Conservation (phyloP, 2,329 filamentous ascomycete genomes). For the Aureobasidium namibiae region DNA sequence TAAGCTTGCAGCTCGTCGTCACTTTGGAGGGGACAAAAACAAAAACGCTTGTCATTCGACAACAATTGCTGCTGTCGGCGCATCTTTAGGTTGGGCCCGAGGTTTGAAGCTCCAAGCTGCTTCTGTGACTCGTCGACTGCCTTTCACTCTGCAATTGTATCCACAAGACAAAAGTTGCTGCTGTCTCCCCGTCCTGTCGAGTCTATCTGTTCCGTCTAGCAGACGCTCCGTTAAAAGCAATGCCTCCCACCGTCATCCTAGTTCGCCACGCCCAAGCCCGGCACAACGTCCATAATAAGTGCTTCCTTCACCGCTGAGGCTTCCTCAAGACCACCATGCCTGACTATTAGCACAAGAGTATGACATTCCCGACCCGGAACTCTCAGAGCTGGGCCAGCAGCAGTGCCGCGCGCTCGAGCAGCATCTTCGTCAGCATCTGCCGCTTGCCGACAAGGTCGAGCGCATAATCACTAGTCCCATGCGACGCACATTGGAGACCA, state of each 20-base stretch:
- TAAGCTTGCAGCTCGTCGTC: conserved; percentile 1
- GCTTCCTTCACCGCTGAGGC: not conserved
- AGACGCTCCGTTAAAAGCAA: conserved; percentile 14
- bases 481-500: conserved; percentile 58
- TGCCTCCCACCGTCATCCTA: conserved; percentile 38
- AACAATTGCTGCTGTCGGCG: no score
- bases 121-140: not conserved
- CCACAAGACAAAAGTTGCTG: not conserved
- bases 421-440: conserved; percentile 27
- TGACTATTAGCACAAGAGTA: conserved; percentile 24
- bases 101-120: not conserved
- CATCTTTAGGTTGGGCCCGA: conserved; percentile 6
- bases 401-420: conserved; percentile 34
- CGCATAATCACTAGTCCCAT: conserved; percentile 57
- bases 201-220: not conserved
- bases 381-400: conserved; percentile 33
- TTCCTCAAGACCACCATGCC: not conserved
- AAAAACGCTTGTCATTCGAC: conserved; percentile 2
- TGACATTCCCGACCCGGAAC: conserved; percentile 33
- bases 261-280: conserved; percentile 38
- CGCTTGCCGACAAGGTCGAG: conserved; percentile 38
- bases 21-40: not conserved
- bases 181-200: not conserved
- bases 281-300: conserved; percentile 34
- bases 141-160: not conserved